Evolutionary conservation across 208 protist species (phyloP), one percentile per base, ranked within the genome.

Genomic region (Trypanosoma lewisi): DNA sequence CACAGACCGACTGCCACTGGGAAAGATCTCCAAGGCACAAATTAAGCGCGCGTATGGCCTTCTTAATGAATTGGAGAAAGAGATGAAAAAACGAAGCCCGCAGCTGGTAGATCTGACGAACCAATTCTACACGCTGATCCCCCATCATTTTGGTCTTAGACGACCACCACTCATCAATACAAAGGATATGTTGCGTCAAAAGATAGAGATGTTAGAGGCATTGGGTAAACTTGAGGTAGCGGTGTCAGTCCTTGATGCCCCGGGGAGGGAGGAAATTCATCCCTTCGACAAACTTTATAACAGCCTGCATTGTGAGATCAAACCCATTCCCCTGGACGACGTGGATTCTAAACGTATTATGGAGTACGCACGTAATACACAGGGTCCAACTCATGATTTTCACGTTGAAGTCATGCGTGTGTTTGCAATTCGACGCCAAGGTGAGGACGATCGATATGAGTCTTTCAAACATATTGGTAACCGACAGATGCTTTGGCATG

Each of bases 401-500:
- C 85, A 81, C 58, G 56, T 97, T 1, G 49, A 77, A 54, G 76
- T 95, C 12, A 58, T 77, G 16, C 55, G 85, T 17, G 78, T 94
- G 33, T 95, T 97, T 53, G 67, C 57, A 27, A 63, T 95, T n/a
- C 1, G 77, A 17, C 78, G 89, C 31, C 57, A 87, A 16, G 78
- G 73, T 19, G 90, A 96, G 76, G 63, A 63, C 3, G 52, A 60
- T 12, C 75, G 69, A 34, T 92, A 85, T 70, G 39, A 69, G 47
- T 25, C 11, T 11, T 37, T 62, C 42, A 69, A 57, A 34, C 57
- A 72, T 55, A 53, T 86, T 16, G 55, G 36, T 44, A 94, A 93
- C 68, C 71, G 64, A 39, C 69, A 76, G 47, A 83, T 97, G 62
- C 75, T 98, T 3, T 98, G 90, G 91, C 93, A 97, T 67, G 95